Base-by-base conservation (phyloP, 1,284 basidiomycete genomes). In the Rhodotorula mucilaginosa region DNA sequence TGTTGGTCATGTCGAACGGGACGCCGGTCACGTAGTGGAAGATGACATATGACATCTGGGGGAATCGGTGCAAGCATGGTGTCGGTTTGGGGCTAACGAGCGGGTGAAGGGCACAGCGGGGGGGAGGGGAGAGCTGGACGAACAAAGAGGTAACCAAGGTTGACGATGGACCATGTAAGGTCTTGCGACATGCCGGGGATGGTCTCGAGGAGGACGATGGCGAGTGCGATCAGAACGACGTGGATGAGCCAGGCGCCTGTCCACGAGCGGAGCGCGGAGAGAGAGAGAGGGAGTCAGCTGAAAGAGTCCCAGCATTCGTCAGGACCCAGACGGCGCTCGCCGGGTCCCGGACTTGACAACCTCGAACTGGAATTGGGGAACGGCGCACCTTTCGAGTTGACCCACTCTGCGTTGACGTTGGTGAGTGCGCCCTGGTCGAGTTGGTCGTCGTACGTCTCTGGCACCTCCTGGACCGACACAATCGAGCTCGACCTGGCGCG, bases 1-100 rank as follows among this genome's bases (percentile, higher is more conserved):
- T 74, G 73, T 71, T 76, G 23, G 73, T 82, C 80, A 79, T 79
- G 79, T 96, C 91, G 81, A 99, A 99, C 5, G 97, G 96, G 48
- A 97, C 93, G 61, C 96, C 96, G 18, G 93, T 97, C 67, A 97
- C 93, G 85, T 92, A 93, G 82, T 99, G 96, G 84, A 99, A 99
- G 92, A 99, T 97, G 76, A 98, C 85, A 83, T 96, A 99, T 19
- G 95, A 92, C 39, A 96, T 82, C 95, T 97, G 80, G 6, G 26
- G 19, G n/a, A 34, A 7, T 5, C 29, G 5, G 7, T 4, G 31
- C 8, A 34, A 48, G 23, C 46, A 18, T 10, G 0, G 15, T 48
- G 21, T 58, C 47, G 56, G 61, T 26, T 13, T 2, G 29, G 29
- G 51, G 16, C 4, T 23, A 16, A 2, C 52, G 23, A 52, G 16